Evolutionary conservation across 1,284 basidiomycete genomes (phyloP).

Genomic region (Rhodotorula sp.): DNA sequence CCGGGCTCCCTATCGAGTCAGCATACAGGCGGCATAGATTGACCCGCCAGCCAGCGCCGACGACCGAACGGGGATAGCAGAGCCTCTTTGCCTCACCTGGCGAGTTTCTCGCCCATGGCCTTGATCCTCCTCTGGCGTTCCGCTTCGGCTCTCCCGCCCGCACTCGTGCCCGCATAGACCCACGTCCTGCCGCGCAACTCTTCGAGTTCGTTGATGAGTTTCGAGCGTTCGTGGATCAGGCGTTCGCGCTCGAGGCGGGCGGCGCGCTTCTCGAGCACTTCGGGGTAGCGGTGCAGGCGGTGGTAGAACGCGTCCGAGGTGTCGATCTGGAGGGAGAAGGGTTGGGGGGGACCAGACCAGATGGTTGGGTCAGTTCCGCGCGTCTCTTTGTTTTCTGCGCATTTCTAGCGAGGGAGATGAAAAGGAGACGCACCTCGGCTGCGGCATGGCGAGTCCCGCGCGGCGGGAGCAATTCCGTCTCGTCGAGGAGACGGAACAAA

Average conservation of each 20-base stretch:
- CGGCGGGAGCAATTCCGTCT: slow-evolving; percentile 22
- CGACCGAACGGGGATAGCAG: too few species aligned
- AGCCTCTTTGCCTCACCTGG: too few species aligned
- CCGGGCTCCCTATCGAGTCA: neutral
- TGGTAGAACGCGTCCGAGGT: slow-evolving; percentile 43
- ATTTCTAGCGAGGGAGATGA: too few species aligned
- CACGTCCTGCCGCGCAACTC: slow-evolving; percentile 32
- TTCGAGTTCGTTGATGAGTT: slow-evolving; percentile 41
- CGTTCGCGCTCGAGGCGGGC: slow-evolving; percentile 45
- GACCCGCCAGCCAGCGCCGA: too few species aligned
- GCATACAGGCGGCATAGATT: too few species aligned
- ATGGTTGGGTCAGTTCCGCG: neutral
- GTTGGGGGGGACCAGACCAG: too few species aligned
- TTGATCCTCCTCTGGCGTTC: slow-evolving; percentile 24
- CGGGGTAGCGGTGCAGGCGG: slow-evolving; percentile 43
- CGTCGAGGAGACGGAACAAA: slow-evolving; percentile 14
- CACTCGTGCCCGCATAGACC: slow-evolving; percentile 27
- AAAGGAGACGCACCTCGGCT: neutral
- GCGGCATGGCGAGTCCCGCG: slow-evolving; percentile 4
- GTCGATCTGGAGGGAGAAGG: slow-evolving; percentile 38
- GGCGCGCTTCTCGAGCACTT: slow-evolving; percentile 45
- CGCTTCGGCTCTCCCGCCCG: slow-evolving; percentile 30
- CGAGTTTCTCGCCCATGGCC: slow-evolving; percentile 26
- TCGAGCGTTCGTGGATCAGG: slow-evolving; percentile 44
- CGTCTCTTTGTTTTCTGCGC: too few species aligned